Conservation (phyloP, 2,329 filamentous ascomycete species). For the Verticillium albo-atrum region DNA sequence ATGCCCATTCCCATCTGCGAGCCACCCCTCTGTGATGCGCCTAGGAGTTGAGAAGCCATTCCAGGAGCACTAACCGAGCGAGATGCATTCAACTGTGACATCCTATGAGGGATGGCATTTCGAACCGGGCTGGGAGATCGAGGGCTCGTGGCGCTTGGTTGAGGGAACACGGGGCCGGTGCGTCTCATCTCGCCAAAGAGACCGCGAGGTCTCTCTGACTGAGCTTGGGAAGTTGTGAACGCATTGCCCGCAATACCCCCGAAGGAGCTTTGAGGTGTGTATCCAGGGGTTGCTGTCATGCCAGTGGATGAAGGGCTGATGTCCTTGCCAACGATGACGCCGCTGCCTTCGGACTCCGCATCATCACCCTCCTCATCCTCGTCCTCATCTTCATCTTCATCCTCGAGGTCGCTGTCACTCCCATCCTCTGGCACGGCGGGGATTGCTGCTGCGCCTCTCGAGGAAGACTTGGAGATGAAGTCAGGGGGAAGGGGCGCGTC, state of each 20-base stretch:
- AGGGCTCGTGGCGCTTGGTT: slow-evolving; percentile 52
- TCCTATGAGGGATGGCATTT: slow-evolving; percentile 46
- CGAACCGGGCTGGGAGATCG: slow-evolving; percentile 71
- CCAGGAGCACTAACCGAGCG: slow-evolving; percentile 59
- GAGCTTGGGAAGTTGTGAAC: slow-evolving; percentile 42
- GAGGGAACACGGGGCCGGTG: slow-evolving; percentile 49
- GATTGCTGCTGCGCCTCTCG: slow-evolving; percentile 19
- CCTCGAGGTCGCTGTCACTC: slow-evolving; percentile 23
- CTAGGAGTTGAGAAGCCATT: slow-evolving; percentile 51
- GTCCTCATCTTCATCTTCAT: slow-evolving; percentile 37
- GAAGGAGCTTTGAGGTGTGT: slow-evolving; percentile 57
- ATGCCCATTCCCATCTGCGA: slow-evolving; percentile 24
- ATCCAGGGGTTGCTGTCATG: slow-evolving; percentile 41
- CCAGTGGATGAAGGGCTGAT: slow-evolving; percentile 47
- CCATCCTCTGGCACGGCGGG: slow-evolving; percentile 11
- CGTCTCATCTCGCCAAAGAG: slow-evolving; percentile 53
- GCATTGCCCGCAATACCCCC: slow-evolving; percentile 40
- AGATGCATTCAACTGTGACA: slow-evolving; percentile 42
- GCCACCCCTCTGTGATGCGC: slow-evolving; percentile 29
- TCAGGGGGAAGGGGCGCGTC: slow-evolving; percentile 27
- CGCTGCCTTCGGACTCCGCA: slow-evolving; percentile 52
- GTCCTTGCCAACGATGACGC: slow-evolving; percentile 61
- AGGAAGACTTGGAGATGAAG: slow-evolving; percentile 18
- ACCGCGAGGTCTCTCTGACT: slow-evolving; percentile 35
- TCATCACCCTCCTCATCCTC: slow-evolving; percentile 38